phyloP scores from a whole-genome alignment of 371 early-diverging fungal species.

The Apophysomyces sp. region DNA sequence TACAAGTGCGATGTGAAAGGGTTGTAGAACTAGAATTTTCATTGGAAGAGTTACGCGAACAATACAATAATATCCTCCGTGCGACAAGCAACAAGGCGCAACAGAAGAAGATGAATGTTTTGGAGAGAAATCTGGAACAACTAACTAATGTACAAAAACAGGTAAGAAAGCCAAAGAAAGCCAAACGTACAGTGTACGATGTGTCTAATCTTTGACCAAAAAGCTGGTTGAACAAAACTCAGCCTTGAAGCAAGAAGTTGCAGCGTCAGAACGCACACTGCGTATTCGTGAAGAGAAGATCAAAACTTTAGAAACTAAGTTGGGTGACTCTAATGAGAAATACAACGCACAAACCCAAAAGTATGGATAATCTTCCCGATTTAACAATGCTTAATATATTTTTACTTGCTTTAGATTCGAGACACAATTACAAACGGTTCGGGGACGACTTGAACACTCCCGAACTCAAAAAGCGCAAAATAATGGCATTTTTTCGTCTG shows the following conservation, averaged over 20 bases:
- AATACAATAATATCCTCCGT: conserved; percentile 80
- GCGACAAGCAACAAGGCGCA: conserved; percentile 82
- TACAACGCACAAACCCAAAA: conserved; percentile 77
- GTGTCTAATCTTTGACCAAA: neutral
- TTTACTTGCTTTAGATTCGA: conserved; percentile 57
- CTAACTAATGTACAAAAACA: conserved; percentile 90
- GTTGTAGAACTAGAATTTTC: conserved; percentile 92
- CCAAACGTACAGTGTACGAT: too few relatives aligned
- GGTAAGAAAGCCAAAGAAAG: conserved; percentile 23
- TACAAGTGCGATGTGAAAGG: conserved; percentile 93
- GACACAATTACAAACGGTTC: conserved; percentile 72
- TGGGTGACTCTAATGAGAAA: conserved; percentile 76
- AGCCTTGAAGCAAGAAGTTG: conserved; percentile 87
- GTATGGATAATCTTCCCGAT: conserved; percentile 26
- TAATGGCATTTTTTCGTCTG: conserved; percentile 64
- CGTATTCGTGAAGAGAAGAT: conserved; percentile 90
- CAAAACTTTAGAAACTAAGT: conserved; percentile 74
- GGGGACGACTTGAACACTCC: conserved; percentile 75
- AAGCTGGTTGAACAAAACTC: conserved; percentile 91
- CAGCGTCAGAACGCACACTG: conserved; percentile 87
- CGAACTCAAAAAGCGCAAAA: conserved; percentile 49
- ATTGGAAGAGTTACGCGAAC: conserved; percentile 89
- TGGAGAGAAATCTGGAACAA: conserved; percentile 95
- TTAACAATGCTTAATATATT: neutral
- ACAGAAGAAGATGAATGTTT: conserved; percentile 90